Evolutionary conservation across 768 basidiomycete species (phyloP), one percentile per base, ranked within the genome.

Genomic region (Hemileccinum impolitum): DNA sequence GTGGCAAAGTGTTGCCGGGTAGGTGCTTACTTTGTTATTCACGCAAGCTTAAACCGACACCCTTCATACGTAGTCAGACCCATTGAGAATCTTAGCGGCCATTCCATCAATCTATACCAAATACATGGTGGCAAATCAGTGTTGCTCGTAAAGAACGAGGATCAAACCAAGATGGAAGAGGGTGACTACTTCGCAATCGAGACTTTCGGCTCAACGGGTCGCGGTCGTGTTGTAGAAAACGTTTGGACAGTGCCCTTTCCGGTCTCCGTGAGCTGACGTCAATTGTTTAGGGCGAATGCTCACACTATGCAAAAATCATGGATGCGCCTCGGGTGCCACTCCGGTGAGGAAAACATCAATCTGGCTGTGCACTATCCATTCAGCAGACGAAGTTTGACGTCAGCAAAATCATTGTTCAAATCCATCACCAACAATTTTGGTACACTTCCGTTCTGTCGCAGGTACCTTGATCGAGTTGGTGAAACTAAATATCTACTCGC

Each of bases 171-270:
- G 71, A 99, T 99, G 96, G 96, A 98, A 63, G 96, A 99, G 70
- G 96, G 94, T 35, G 96, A 98, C 61, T 97, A 98, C 64, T 99
- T 91, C 66, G 96, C 96, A 9, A 95, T 99, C 48, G 96, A 99
- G 69, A 99, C 96, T 2, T 99, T 99, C 66, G 96, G 96, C 11
- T 90, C 89, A n/a, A 98, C 95, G 0, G 95, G 96, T 14, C 77
- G 87, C 36, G 96, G 94, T 8, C 76, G 82, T 21, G 90, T 96
- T 18, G 76, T 90, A 14, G 95, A 98, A 61, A 78, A 77, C 52
- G 91, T 90, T 57, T 9, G 53, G 59, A 73, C 63, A 13, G 37
- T 26, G 6, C 17, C 54, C 39, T 26, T 28, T 31, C 18, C 30
- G 18, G 17, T 26, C 15, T 48, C 18, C 2, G 39, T 46, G 48